Conservation (phyloP, 2,329 filamentous ascomycete species). For the Colletotrichum australisinense region DNA sequence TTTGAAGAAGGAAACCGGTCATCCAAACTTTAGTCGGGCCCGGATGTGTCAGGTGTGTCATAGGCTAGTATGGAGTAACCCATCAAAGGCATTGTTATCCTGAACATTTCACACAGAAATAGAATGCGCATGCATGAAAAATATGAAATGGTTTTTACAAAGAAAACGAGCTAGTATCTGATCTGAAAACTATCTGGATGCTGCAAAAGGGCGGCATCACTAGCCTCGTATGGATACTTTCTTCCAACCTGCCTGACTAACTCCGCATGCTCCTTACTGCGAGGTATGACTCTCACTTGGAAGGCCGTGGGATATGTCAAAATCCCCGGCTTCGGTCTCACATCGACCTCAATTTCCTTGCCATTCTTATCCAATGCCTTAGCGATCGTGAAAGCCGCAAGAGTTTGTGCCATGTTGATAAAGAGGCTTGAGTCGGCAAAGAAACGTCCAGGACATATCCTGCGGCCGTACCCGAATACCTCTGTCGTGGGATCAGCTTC, state of each 20-base stretch:
- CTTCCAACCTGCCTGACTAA: conserved; percentile 16
- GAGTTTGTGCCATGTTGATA: conserved; percentile 45
- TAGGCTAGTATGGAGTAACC: too few species aligned
- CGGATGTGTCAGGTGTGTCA: neutral
- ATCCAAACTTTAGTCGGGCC: neutral
- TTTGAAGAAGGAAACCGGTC: neutral
- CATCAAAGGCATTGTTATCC: too few species aligned
- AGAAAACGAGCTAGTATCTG: neutral
- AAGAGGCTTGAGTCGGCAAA: conserved; percentile 47
- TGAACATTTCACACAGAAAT: neutral
- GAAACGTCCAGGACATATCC: conserved; percentile 47
- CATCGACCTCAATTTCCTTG: conserved; percentile 1
- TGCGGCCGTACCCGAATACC: conserved; percentile 50
- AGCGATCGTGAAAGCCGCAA: conserved; percentile 54
- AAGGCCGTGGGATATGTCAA: conserved; percentile 26
- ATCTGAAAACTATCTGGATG: neutral
- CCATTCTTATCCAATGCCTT: conserved; percentile 48
- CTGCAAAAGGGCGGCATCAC: conserved; percentile 4
- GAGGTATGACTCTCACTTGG: conserved; percentile 12
- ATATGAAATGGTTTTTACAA: neutral
- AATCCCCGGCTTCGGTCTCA: conserved; percentile 28
- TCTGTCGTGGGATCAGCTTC: conserved; percentile 43
- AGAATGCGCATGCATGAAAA: neutral
- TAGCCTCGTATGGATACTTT: conserved; percentile 17
- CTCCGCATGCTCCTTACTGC: conserved; percentile 17